Evolutionary conservation across 2,329 filamentous ascomycete species (phyloP), one percentile per base, ranked within the genome.

Genomic region (Claviceps fusiformis): DNA sequence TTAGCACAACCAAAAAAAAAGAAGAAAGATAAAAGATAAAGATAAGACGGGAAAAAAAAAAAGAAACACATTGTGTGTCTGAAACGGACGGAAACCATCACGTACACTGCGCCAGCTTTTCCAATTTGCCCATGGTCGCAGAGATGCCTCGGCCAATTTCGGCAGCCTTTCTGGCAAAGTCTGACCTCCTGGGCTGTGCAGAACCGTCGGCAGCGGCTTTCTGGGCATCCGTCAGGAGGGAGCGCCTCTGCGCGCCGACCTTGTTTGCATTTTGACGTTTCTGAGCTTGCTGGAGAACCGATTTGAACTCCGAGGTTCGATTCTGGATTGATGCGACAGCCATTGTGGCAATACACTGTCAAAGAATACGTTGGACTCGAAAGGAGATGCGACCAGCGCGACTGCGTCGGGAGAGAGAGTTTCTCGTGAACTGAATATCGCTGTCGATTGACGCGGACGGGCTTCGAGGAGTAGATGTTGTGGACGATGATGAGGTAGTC

Each of bases 121-220:
- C 89, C 64, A 98, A 74, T 72, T 97, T 98, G 55, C 84, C 90
- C 83, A 95, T 96, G 8, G 93, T 97, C 55, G 81, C 86, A 13
- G 86, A 87, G 61, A 98, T 97, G 37, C 90, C 90, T 62, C 89
- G 81, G 54, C 92, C 93, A 65, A 98, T 95, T 62, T 93, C 87
- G 46, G 89, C 89, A 8, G 93, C 93, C 67, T 86, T 86, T 63
- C 90, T 82, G 64, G 93, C 93, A 72, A 98, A 98, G 65, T 97
- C 93, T 58, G 89, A 95, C 62, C 89, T 81, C 60, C 77, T 74
- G n/a, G 75, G 76, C 55, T 73, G 76, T 56, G 69, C 72, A 61
- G 75, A 72, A 58, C 77, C 77, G 65, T 80, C 75, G 27, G 80
- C 76, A 13, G 75, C 78, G 29, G 78, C 79, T 73, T 86, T 87